Conservation (phyloP, 441 rosid species). For the Adansonia gregorii region DNA sequence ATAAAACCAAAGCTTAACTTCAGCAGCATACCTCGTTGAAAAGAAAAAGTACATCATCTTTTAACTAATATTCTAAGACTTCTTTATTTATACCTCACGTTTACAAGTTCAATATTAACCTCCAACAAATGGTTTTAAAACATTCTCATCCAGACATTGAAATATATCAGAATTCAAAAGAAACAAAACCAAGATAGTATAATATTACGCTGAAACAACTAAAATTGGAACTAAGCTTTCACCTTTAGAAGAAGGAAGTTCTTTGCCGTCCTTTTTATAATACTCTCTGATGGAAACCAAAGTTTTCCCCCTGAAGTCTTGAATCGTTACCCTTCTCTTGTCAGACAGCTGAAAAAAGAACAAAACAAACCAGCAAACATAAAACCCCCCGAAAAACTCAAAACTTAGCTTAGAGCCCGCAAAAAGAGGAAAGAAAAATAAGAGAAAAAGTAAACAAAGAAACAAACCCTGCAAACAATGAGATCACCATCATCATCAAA, state of each 20-base stretch:
- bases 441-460: conserved; percentile 8
- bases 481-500: conserved; percentile 80
- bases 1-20: neutral
- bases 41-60: neutral
- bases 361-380: neutral
- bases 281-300: conserved; percentile 87
- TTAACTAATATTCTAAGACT: neutral
- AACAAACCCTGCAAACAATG: conserved; percentile 70
- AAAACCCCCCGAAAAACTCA: neutral
- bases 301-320: conserved; percentile 71
- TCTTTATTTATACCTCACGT: neutral
- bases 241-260: conserved; percentile 86
- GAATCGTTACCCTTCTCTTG: conserved; percentile 82
- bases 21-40: neutral
- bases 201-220: neutral
- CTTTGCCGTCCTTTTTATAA: conserved; percentile 78
- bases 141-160: neutral
- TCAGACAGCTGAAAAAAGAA: conserved; percentile 48
- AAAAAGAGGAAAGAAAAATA: neutral
- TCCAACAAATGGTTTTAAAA: neutral
- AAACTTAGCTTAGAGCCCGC: neutral
- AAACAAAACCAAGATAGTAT: neutral
- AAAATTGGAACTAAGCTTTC: neutral
- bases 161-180: neutral
- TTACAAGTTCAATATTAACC: neutral